phyloP scores from a whole-genome alignment of 306 rosid genomes.

The Prosopis cineraria region DNA sequence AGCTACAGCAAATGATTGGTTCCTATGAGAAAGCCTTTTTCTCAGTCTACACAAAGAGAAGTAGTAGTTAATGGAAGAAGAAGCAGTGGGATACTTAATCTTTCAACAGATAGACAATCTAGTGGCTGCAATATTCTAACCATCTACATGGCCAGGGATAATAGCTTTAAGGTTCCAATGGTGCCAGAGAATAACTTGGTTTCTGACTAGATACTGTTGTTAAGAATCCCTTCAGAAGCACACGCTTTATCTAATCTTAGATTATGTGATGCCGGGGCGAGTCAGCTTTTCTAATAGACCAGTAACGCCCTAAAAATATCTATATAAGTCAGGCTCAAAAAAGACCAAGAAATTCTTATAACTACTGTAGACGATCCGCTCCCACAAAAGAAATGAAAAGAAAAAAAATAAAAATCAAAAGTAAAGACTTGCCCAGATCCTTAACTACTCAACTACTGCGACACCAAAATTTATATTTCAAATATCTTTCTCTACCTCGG shows the following conservation, averaged over 20 bases:
- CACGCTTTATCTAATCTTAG: not conserved
- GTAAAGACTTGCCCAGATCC: slow-evolving; percentile 26
- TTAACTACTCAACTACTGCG: not conserved
- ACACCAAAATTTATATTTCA: not conserved
- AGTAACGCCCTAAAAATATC: no score
- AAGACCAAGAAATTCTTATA: not conserved
- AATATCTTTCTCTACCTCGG: not conserved
- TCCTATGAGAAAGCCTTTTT: slow-evolving; percentile 16
- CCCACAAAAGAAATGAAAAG: not conserved
- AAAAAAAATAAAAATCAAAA: not conserved
- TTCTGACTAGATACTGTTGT: not conserved
- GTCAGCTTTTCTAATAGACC: not conserved
- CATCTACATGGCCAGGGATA: not conserved
- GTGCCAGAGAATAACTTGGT: not conserved
- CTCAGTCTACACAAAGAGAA: not conserved
- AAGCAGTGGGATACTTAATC: not conserved
- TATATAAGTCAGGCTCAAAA: not conserved
- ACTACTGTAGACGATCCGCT: not conserved
- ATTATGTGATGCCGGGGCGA: not conserved
- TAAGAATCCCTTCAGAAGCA: not conserved
- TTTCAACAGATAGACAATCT: not conserved
- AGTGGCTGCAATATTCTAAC: not conserved
- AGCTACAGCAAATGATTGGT: not conserved
- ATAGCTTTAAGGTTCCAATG: not conserved
- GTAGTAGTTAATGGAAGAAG: not conserved